Conservation (phyloP, 2,329 filamentous ascomycete genomes). For the Thielaviopsis punctulata region DNA sequence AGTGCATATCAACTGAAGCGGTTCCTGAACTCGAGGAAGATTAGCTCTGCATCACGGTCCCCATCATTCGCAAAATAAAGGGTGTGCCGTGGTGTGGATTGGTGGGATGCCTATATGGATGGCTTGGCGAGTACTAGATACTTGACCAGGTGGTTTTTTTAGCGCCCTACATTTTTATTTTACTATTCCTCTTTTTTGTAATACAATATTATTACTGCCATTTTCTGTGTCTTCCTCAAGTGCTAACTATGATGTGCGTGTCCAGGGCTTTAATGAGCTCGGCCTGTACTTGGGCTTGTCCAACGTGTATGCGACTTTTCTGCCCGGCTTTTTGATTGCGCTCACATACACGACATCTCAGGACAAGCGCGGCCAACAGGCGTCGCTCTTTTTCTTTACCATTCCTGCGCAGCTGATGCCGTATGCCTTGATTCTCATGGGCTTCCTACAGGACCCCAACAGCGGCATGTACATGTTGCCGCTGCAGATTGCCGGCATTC, state of each 20-base stretch:
- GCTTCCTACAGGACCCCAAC: constrained; percentile 44
- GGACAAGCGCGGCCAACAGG: constrained; percentile 61
- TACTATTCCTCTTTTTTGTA: constrained; percentile 13
- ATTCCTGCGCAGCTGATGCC: constrained; percentile 73
- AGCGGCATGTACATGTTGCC: constrained; percentile 40
- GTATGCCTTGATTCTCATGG: constrained; percentile 59
- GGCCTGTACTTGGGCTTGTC: constrained; percentile 8
- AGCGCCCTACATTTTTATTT: constrained; percentile 42
- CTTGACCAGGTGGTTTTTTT: constrained; percentile 40
- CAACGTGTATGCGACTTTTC: constrained; percentile 24
- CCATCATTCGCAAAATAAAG: constrained; percentile 53
- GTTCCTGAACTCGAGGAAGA: constrained; percentile 77
- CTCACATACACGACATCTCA: constrained; percentile 72
- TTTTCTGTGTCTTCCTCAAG: not conserved
- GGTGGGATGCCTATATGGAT: constrained; percentile 61
- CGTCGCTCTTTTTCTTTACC: constrained; percentile 65
- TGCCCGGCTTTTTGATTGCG: constrained; percentile 55
- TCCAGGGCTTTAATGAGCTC: constrained; percentile 10
- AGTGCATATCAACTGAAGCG: constrained; percentile 57
- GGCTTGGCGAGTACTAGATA: constrained; percentile 43
- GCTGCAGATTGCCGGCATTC: constrained; percentile 37
- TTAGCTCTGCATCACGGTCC: constrained; percentile 46
- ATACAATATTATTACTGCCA: not conserved
- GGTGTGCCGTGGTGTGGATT: constrained; percentile 50
- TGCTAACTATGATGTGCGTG: not conserved